These are phyloP conservation scores for Aotearoamyces nothofagi DNA, from an alignment of 2,329 filamentous ascomycete genomes.

Conservation along the genomic window DNA sequence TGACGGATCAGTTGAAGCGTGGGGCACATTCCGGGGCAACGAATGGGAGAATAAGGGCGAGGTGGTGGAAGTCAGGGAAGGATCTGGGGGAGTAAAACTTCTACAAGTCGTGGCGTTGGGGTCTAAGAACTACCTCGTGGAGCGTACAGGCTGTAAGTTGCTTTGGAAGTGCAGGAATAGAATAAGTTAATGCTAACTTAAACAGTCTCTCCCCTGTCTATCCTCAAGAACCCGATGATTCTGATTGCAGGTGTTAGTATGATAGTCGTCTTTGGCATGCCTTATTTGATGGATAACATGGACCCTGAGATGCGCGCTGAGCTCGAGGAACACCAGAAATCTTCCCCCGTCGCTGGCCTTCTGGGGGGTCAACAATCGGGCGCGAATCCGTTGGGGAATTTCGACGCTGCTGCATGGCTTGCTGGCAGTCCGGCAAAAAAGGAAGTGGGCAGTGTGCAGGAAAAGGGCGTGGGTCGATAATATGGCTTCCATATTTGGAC, in stretches of 20 bases:
- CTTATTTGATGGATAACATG: slow-evolving; percentile 94
- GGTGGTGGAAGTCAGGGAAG: slow-evolving; percentile 27
- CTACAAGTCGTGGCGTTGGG: too few relatives aligned
- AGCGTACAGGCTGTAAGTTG: slow-evolving; percentile 59
- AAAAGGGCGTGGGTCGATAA: too few relatives aligned
- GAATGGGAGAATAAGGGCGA: slow-evolving; percentile 82
- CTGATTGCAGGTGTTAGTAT: slow-evolving; percentile 76
- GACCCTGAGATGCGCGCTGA: slow-evolving; percentile 91
- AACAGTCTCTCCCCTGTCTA: slow-evolving; percentile 60
- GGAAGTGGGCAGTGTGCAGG: too few relatives aligned
- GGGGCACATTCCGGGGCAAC: slow-evolving; percentile 80
- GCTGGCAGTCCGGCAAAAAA: slow-evolving; percentile 28
- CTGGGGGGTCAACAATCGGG: slow-evolving; percentile 20
- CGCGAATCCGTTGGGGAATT: slow-evolving; percentile 36
- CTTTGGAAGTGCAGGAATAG: too few relatives aligned
- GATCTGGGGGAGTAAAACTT: slow-evolving; percentile 20
- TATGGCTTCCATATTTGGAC: too few relatives aligned
- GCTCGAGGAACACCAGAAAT: slow-evolving; percentile 80
- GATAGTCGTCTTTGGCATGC: slow-evolving; percentile 79
- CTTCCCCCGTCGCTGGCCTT: slow-evolving; percentile 48
- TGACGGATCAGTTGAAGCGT: slow-evolving; percentile 40
- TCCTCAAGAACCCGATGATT: slow-evolving; percentile 95
- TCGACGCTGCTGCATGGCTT: slow-evolving; percentile 55
- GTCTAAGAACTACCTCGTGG: slow-evolving; percentile 60
- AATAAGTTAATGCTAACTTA: too few relatives aligned